Conservation (phyloP, 495 filamentous ascomycete species). For the Daldinia decipiens region DNA sequence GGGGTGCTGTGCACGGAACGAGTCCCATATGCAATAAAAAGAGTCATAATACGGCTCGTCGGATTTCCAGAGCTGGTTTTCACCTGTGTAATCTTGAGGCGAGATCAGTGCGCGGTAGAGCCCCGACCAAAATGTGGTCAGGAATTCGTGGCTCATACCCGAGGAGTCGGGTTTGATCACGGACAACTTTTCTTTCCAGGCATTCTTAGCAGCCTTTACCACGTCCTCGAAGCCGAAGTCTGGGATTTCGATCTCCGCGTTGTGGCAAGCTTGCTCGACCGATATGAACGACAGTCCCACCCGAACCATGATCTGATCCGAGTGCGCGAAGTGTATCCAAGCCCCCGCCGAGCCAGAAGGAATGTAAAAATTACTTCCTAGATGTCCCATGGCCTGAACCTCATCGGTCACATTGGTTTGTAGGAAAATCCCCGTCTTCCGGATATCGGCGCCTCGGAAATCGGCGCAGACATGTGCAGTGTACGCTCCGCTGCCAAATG, state of each 20-base stretch:
- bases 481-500: conserved; percentile 74
- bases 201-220: conserved; percentile 59
- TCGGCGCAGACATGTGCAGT: conserved; percentile 71
- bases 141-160: conserved; percentile 64
- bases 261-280: conserved; percentile 68
- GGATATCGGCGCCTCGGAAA: conserved; percentile 69
- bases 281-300: conserved; percentile 76
- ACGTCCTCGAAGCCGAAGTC: conserved; percentile 69
- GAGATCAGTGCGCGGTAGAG: conserved; percentile 71
- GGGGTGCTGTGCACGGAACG: conserved; percentile 74
- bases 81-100: conserved; percentile 79
- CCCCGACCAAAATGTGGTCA: conserved; percentile 74
- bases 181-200: conserved; percentile 70
- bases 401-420: conserved; percentile 56
- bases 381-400: conserved; percentile 57
- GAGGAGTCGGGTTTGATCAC: conserved; percentile 64
- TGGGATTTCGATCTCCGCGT: conserved; percentile 71
- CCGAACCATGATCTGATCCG: conserved; percentile 63
- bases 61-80: conserved; percentile 77
- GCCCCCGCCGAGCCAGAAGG: conserved; percentile 69
- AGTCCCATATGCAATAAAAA: conserved; percentile 82
- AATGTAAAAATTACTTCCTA: conserved; percentile 51
- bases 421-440: conserved; percentile 66
- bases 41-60: conserved; percentile 79
- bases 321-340: conserved; percentile 67